Evolutionary conservation across 1,139 yeast genomes (phyloP).

Genomic region (Debaryomyces sp.): DNA sequence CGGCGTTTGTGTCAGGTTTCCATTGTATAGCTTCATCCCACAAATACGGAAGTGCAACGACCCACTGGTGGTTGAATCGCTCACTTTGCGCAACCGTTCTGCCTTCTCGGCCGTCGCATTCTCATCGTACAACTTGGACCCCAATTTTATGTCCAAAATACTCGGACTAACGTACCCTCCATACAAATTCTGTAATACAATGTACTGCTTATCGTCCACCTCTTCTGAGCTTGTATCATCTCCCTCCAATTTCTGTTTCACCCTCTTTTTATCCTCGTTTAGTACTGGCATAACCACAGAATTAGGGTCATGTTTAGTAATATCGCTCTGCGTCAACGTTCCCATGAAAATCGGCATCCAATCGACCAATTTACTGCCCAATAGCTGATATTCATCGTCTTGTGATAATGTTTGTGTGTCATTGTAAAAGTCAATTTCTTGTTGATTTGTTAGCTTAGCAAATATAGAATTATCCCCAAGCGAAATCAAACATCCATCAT

Average conservation of each 20-base stretch:
- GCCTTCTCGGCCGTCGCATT: constrained; percentile 60
- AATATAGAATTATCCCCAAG: constrained; percentile 61
- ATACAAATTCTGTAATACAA: constrained; percentile 78
- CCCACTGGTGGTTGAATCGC: constrained; percentile 79
- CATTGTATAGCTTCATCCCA: constrained; percentile 72
- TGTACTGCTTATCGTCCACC: constrained; percentile 27
- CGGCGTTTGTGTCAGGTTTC: constrained; percentile 5
- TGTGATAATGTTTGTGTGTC: constrained; percentile 25
- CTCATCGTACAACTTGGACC: constrained; percentile 67
- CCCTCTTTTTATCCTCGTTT: constrained; percentile 4
- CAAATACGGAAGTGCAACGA: constrained; percentile 74
- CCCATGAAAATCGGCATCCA: constrained; percentile 58
- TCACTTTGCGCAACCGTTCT: constrained; percentile 61
- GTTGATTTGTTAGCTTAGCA: constrained; percentile 63
- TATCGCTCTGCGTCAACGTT: constrained; percentile 21
- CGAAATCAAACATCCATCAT: constrained; percentile 72
- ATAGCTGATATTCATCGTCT: constrained; percentile 24
- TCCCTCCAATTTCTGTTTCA: neutral
- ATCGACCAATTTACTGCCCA: constrained; percentile 45
- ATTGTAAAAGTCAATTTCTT: constrained; percentile 75
- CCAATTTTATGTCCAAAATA: constrained; percentile 82
- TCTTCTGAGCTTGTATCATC: neutral
- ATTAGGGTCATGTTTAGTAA: constrained; percentile 8
- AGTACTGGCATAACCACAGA: constrained; percentile 8
- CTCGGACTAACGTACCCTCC: constrained; percentile 67